Conservation (phyloP, 805 yeast species). For the Ogataea salicorniae region DNA sequence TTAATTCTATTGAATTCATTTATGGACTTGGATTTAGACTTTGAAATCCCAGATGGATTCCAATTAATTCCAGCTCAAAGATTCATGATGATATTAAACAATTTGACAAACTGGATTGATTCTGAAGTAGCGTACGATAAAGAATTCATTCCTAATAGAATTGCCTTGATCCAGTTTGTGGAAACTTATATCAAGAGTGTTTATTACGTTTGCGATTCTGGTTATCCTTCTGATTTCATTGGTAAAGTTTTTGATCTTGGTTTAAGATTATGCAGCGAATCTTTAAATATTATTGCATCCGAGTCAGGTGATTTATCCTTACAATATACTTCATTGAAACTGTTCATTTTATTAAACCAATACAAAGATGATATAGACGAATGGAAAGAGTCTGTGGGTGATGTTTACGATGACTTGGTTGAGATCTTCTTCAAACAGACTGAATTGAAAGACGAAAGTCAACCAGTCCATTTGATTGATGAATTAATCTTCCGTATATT, state of each 20-base stretch:
- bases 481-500: constrained; percentile 26
- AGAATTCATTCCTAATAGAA: constrained; percentile 46
- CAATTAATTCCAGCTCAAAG: constrained; percentile 60
- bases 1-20: constrained; percentile 43
- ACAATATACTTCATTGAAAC: constrained; percentile 41
- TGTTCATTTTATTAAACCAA: constrained; percentile 31
- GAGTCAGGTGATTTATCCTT: constrained; percentile 33
- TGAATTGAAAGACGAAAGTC: constrained; percentile 15
- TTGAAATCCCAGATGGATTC: constrained; percentile 18
- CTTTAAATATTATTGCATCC: constrained; percentile 34
- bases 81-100: constrained; percentile 53
- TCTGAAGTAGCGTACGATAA: constrained; percentile 56
- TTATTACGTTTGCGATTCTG: constrained; percentile 24
- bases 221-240: constrained; percentile 26
- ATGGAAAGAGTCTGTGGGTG: constrained; percentile 33
- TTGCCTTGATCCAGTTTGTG: constrained; percentile 44
- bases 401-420: constrained; percentile 38
- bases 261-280: constrained; percentile 36
- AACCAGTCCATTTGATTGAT: constrained; percentile 32
- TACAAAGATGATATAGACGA: constrained; percentile 26
- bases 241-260: constrained; percentile 34
- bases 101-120: constrained; percentile 54
- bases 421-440: constrained; percentile 32
- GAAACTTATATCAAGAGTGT: constrained; percentile 26
- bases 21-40: constrained; percentile 32